Evolutionary conservation across 768 basidiomycete genomes (phyloP), one percentile per base, ranked within the genome.

Genomic region (Termitomyces bulborhizus): DNA sequence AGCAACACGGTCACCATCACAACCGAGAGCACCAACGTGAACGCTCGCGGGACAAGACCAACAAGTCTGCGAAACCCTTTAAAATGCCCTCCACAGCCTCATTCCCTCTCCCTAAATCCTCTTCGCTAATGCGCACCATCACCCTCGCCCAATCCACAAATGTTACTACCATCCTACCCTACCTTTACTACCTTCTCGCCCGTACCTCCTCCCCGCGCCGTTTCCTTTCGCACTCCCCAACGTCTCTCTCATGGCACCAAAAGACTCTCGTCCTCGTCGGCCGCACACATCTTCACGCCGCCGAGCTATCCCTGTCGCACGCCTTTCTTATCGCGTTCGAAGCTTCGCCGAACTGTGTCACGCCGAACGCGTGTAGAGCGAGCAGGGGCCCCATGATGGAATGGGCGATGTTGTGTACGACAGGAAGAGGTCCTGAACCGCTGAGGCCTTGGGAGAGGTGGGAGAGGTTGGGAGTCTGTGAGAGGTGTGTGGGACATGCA

Each of bases 181-280:
- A 78, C 58, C 73, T 75, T 0, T 80, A 72, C 61, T 81, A 81
- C 63, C 76, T 76, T 63, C 66, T 80, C 39, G 76, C 77, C 9
- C 73, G 74, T 9, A 71, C 76, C 18, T 60, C 58, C 12, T 42
- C 56, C 18, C 66, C 72, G 31, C 65, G 68, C 12, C 69, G 75
- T 3, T 66, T 76, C 48, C 69, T 76, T 48, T 64, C 70, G 26
- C 68, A 73, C 44, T 61, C 71, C 3, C 56, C 71, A 3, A 51
- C 58, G 1, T 73, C 61, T 76, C 80, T 65, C 75, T 75, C 63
- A 62, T 78, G 37, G 74, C 77, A 26, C 71, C 73, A 18, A 70
- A 74, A 18, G 53, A 67, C 71, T 3, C 58, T 73, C 32, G 69
- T 69, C 53, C 68, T 77, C 46, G 68, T 75, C 4, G 77, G 75